Evolutionary conservation across 2,329 filamentous ascomycete species (phyloP).

Genomic region (Ascomycota sp.): DNA sequence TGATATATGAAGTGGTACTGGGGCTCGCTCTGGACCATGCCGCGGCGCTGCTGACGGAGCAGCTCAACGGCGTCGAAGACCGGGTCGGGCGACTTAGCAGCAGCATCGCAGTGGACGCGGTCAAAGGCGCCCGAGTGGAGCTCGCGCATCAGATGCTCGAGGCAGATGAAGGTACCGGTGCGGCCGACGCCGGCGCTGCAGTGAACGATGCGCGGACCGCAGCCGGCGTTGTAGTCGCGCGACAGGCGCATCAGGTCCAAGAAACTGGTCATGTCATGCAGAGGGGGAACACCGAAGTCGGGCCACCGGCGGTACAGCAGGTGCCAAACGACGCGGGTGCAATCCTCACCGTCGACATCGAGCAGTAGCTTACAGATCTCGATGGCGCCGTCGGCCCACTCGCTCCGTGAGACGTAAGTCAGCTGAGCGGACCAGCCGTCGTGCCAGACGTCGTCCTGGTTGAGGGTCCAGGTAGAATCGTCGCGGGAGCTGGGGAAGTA

Average conservation of each 20-base stretch:
- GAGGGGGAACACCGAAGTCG: constrained; percentile 62
- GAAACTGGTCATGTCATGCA: constrained; percentile 43
- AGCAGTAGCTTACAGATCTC: constrained; percentile 54
- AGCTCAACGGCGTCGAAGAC: constrained; percentile 59
- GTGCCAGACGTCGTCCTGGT: constrained; percentile 39
- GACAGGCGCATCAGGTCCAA: constrained; percentile 48
- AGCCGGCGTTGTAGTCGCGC: constrained; percentile 28
- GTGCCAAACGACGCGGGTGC: constrained; percentile 49
- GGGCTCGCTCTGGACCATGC: constrained; percentile 78
- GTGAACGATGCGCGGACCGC: constrained; percentile 53
- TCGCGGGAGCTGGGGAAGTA: constrained; percentile 52
- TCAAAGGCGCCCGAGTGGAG: constrained; percentile 51
- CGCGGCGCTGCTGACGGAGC: constrained; percentile 68
- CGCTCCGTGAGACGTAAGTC: constrained; percentile 39
- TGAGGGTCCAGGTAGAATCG: constrained; percentile 30
- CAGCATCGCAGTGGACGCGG: constrained; percentile 13
- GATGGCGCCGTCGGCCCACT: constrained; percentile 30
- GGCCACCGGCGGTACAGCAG: constrained; percentile 75
- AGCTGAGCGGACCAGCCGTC: constrained; percentile 48
- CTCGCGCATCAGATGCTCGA: constrained; percentile 78
- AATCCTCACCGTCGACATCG: constrained; percentile 22
- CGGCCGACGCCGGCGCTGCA: constrained; percentile 85
- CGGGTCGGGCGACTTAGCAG: constrained; percentile 28
- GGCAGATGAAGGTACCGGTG: constrained; percentile 82
- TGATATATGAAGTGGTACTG: constrained; percentile 82